Evolutionary conservation across 805 yeast species (phyloP).

Genomic region (Jamesozyma spencerorum): DNA sequence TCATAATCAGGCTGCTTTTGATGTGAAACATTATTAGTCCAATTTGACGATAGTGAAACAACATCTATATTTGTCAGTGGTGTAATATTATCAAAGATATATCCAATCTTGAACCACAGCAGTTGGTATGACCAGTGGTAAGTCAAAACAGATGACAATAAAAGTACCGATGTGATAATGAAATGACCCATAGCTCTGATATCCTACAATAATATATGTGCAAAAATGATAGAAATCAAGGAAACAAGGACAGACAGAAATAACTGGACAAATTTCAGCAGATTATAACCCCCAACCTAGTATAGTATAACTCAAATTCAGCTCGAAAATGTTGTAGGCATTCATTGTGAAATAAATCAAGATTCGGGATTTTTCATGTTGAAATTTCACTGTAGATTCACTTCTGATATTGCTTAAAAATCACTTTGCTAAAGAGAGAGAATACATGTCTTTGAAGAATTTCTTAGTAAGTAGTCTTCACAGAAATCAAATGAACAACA

Average conservation of each 20-base stretch:
- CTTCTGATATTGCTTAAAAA: too few relatives aligned
- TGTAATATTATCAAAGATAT: constrained; percentile 19
- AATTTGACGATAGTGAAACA: constrained; percentile 5
- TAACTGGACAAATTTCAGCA: too few relatives aligned
- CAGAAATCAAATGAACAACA: too few relatives aligned
- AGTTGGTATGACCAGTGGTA: constrained; percentile 14
- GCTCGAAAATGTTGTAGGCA: too few relatives aligned
- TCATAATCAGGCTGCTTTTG: constrained; percentile 6
- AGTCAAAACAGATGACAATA: constrained; percentile 6
- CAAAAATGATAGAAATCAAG: too few relatives aligned
- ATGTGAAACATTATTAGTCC: constrained; percentile 3
- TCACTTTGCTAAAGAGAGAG: too few relatives aligned
- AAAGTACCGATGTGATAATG: constrained; percentile 5
- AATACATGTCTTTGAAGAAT: too few relatives aligned
- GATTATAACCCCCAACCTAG: too few relatives aligned
- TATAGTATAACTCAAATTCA: too few relatives aligned
- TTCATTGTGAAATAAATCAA: neutral
- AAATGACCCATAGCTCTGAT: constrained; percentile 8
- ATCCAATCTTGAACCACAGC: constrained; percentile 17
- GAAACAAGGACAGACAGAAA: too few relatives aligned
- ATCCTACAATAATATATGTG: neutral
- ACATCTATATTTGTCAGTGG: constrained; percentile 6
- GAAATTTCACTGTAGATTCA: neutral
- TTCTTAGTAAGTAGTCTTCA: too few relatives aligned
- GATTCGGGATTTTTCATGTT: neutral